Conservation (phyloP, 768 basidiomycete species). For the Suillus brevipes region DNA sequence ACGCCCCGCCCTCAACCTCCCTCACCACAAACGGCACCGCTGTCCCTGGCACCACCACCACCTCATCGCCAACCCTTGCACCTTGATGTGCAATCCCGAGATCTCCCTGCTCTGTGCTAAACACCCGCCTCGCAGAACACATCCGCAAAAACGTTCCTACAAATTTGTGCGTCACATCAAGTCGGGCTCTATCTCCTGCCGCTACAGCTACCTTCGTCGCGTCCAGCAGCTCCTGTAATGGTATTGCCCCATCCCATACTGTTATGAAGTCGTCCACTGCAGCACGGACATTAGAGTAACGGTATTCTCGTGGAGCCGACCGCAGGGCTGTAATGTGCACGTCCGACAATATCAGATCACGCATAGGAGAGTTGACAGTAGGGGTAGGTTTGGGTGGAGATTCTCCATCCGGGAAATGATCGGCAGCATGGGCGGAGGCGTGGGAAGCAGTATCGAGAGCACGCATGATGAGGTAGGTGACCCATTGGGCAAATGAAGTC, state of each 20-base stretch:
- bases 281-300: background rate
- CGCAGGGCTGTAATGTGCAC: background rate
- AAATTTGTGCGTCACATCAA: background rate
- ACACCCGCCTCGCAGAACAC: background rate
- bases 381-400: background rate
- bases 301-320: background rate
- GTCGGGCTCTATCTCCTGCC: background rate
- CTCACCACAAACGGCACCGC: slow-evolving; percentile 14
- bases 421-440: background rate
- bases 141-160: background rate
- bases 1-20: slow-evolving; percentile 9
- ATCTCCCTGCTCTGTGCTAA: background rate
- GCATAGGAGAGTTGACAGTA: background rate
- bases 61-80: slow-evolving; percentile 6
- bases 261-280: background rate
- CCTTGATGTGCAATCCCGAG: background rate
- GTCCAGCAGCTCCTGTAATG: background rate
- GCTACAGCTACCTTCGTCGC: background rate
- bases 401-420: background rate
- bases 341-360: background rate
- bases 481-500: background rate
- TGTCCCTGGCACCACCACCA: slow-evolving; percentile 6
- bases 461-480: background rate
- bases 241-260: background rate
- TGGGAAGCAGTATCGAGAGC: background rate